Evolutionary conservation across 768 basidiomycete genomes (phyloP).

Genomic region (Mycena chlorophos): DNA sequence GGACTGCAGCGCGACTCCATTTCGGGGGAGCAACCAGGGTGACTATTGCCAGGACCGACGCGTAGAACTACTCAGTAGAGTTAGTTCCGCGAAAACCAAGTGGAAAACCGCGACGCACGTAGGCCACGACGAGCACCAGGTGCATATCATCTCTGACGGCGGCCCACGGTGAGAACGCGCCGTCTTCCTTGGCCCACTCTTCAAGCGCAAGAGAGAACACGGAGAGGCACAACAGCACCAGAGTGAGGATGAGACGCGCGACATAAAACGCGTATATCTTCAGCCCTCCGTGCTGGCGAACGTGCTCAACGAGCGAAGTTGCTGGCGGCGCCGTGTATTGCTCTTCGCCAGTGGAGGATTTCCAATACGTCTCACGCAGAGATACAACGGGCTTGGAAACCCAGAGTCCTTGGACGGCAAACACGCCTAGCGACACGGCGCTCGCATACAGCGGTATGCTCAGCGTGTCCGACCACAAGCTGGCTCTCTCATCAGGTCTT

Average conservation of each 20-base stretch:
- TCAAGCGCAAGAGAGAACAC: conserved; percentile 6
- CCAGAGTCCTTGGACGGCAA: not conserved
- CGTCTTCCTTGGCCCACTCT: not conserved
- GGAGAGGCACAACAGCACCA: conserved; percentile 25
- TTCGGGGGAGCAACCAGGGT: conserved; percentile 2
- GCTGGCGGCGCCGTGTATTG: not conserved
- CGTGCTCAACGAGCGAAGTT: conserved; percentile 5
- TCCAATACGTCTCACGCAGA: not conserved
- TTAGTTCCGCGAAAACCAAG: not conserved
- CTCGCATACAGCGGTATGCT: not conserved
- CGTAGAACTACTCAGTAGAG: conserved; percentile 13
- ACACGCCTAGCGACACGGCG: not conserved
- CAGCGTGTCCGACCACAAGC: not conserved
- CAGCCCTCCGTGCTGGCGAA: conserved; percentile 23
- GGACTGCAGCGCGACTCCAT: conserved; percentile 12
- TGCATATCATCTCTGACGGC: not conserved
- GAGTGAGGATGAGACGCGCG: conserved; percentile 24
- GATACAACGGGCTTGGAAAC: not conserved
- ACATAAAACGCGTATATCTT: conserved; percentile 26
- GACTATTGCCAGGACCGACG: conserved; percentile 11
- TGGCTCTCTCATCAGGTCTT: too few relatives aligned
- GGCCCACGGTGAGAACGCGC: not conserved
- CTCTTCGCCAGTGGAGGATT: not conserved
- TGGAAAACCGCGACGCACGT: conserved; percentile 9
- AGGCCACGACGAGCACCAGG: conserved; percentile 6